Evolutionary conservation across 2,329 filamentous ascomycete species (phyloP).

Genomic region (Dendryphion nanum): DNA sequence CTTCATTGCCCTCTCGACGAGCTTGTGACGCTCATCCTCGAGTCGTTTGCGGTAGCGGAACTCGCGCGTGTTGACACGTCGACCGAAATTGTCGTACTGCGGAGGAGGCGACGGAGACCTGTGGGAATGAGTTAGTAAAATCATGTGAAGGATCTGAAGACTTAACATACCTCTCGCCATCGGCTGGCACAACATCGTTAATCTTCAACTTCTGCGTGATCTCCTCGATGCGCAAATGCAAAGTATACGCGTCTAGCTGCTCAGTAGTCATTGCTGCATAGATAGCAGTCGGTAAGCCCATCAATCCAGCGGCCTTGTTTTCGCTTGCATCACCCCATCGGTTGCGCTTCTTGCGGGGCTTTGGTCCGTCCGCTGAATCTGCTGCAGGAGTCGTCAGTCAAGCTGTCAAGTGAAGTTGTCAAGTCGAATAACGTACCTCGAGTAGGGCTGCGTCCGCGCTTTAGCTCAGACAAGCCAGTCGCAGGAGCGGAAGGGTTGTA

Average conservation of each 20-base stretch:
- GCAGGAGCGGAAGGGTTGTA: conserved; percentile 46
- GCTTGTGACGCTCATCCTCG: conserved; percentile 97
- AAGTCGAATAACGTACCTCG: conserved; percentile 58
- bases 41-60: conserved; percentile 97
- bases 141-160: conserved; percentile 2
- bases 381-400: conserved; percentile 12
- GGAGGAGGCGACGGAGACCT: conserved; percentile 95
- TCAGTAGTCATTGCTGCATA: conserved; percentile 97
- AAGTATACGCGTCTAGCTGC: conserved; percentile 93
- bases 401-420: not conserved
- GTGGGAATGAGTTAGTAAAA: conserved; percentile 7
- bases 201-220: conserved; percentile 99
- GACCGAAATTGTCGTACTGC: conserved; percentile 98
- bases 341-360: conserved; percentile 96
- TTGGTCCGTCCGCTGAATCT: conserved; percentile 65
- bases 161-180: conserved; percentile 80
- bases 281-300: conserved; percentile 96
- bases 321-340: conserved; percentile 96
- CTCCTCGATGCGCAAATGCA: conserved; percentile 96
- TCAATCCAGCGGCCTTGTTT: conserved; percentile 97
- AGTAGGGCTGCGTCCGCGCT: conserved; percentile 91
- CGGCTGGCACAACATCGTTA: conserved; percentile 96
- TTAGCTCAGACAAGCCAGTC: conserved; percentile 54
- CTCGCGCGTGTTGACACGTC: conserved; percentile 98
- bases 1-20: conserved; percentile 99